phyloP scores from a whole-genome alignment of 1,284 basidiomycete genomes.

The Golubevia pallescens region DNA sequence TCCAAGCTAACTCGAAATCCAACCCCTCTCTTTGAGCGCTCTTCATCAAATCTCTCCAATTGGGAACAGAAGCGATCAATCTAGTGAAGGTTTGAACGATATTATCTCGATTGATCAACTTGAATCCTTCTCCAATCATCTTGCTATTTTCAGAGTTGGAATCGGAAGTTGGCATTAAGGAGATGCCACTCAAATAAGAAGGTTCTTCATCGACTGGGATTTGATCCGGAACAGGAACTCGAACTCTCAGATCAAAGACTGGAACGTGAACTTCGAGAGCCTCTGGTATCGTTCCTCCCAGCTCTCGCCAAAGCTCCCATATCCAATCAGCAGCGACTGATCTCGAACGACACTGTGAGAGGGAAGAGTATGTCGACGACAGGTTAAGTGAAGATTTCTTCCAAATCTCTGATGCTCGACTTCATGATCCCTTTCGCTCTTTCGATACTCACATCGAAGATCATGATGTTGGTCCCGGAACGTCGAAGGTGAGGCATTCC shows the following conservation, averaged over 20 bases:
- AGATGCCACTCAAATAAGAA: constrained; percentile 55
- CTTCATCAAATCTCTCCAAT: constrained; percentile 73
- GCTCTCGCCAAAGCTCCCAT: constrained; percentile 78
- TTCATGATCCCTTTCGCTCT: too few species aligned
- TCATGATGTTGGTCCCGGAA: constrained; percentile 76
- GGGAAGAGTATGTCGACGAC: background rate
- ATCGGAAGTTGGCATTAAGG: constrained; percentile 8
- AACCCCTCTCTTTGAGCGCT: constrained; percentile 70
- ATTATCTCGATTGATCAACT: constrained; percentile 71
- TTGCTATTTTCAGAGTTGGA: constrained; percentile 3
- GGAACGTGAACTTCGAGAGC: constrained; percentile 68
- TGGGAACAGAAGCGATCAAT: constrained; percentile 69
- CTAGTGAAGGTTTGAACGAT: constrained; percentile 71
- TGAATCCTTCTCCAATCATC: constrained; percentile 62
- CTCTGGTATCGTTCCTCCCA: constrained; percentile 68
- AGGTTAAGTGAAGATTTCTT: background rate
- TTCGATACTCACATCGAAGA: constrained; percentile 71
- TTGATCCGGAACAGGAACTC: constrained; percentile 72
- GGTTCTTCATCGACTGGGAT: constrained; percentile 56
- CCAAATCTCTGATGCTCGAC: background rate
- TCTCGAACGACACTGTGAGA: constrained; percentile 63
- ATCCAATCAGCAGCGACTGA: constrained; percentile 79
- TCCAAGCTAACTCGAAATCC: constrained; percentile 78
- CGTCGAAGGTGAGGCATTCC: constrained; percentile 66
- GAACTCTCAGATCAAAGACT: constrained; percentile 70